Base-by-base conservation (phyloP, 306 rosid genomes). In the Ammopiptanthus mongolicus region DNA sequence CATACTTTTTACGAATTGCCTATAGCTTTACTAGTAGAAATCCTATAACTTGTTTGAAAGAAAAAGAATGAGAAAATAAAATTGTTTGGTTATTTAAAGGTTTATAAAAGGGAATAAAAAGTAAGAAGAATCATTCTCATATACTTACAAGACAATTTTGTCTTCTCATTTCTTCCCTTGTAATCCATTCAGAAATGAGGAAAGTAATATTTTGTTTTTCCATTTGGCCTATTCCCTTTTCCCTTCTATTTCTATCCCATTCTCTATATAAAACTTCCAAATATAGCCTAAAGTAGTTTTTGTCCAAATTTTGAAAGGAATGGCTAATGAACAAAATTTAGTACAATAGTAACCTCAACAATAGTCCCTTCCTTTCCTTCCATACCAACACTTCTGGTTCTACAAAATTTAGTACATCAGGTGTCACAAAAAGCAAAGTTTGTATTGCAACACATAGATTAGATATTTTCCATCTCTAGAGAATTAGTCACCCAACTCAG, bases 331-430 rank as follows among this genome's bases (percentile, higher is more conserved):
- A 17, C 73, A 60, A 51, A 50, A 50, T 13, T 77, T 71, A 57
- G 66, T 62, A 18, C 23, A 48, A n/a, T n/a, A 52, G 80, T 44
- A 50, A 69, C 80, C 63, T 73, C 74, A 73, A 17, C 74, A 78
- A 44, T 58, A 60, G 71, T 65, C 46, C 63, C 55, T 63, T 61
- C 78, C 60, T 60, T 63, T 61, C 78, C 60, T 60, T 65, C 1
- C 39, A 77, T 15, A 47, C 56, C 69, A 69, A 61, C 18, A 17
- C 59, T 55, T 73, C 74, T 13, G 39, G 63, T n/a, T 70, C 62
- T 37, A 60, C 65, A 28, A 80, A 64, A 52, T 46, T 55, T 46
- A 68, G 52, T 10, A 63, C 34, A 21, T 19, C 41, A 75, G 11
- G 63, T 52, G 39, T 10, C 29, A 42, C 21, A 64, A 37, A 64